Evolutionary conservation across 805 yeast species (phyloP).

Genomic region (Yarrowia sp.): DNA sequence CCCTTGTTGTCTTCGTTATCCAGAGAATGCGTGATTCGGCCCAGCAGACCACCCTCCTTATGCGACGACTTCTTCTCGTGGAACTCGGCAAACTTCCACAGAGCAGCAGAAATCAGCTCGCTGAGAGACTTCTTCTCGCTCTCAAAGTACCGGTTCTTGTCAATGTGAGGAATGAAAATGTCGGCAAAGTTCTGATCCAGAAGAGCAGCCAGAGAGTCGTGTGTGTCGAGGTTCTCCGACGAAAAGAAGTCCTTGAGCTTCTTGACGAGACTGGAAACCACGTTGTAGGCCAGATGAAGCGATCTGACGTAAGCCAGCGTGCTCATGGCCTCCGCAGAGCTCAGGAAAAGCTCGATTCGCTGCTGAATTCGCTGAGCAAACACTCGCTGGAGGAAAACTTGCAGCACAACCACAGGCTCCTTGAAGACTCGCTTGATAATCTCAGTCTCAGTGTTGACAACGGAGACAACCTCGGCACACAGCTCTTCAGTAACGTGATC

Average conservation of each 20-base stretch:
- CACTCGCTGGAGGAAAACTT: constrained; percentile 68
- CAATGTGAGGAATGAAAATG: constrained; percentile 65
- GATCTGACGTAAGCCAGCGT: constrained; percentile 73
- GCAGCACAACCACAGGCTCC: constrained; percentile 64
- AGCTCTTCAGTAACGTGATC: constrained; percentile 54
- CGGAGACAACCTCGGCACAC: constrained; percentile 55
- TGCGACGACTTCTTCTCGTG: constrained; percentile 42
- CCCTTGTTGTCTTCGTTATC: constrained; percentile 34
- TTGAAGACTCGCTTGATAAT: constrained; percentile 70
- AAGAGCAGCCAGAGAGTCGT: constrained; percentile 45
- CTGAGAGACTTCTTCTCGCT: constrained; percentile 69
- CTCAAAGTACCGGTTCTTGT: constrained; percentile 65
- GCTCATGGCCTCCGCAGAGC: constrained; percentile 57
- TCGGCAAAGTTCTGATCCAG: constrained; percentile 74
- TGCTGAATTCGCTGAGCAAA: constrained; percentile 64
- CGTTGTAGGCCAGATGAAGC: constrained; percentile 61
- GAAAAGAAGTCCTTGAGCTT: constrained; percentile 61
- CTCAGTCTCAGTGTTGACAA: constrained; percentile 68
- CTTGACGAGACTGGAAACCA: constrained; percentile 58
- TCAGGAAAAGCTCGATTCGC: constrained; percentile 52
- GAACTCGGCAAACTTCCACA: constrained; percentile 47
- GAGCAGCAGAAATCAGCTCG: constrained; percentile 41
- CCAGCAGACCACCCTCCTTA: constrained; percentile 35
- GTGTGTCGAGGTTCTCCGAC: constrained; percentile 38
- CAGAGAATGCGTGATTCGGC: constrained; percentile 30